Conservation (phyloP, 2,329 filamentous ascomycete species). For the Aspergillus eucalypticola region DNA sequence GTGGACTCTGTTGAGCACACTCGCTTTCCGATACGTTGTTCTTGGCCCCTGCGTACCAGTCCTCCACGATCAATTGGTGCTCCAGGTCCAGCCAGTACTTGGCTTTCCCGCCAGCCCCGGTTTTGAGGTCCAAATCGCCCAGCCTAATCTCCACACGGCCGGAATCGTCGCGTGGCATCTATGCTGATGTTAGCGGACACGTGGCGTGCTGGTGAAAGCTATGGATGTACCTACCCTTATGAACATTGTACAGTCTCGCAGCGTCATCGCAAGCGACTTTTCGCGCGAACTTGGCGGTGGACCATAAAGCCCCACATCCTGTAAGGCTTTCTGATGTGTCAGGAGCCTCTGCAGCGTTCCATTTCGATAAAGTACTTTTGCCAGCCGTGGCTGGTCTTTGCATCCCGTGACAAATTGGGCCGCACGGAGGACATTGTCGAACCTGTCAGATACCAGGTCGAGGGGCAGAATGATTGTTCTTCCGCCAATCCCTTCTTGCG, state of each 20-base stretch:
- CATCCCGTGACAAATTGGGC: conserved; percentile 40
- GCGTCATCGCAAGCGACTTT: conserved; percentile 73
- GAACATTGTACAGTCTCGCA: conserved; percentile 77
- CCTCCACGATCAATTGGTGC: conserved; percentile 61
- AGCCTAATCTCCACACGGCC: conserved; percentile 54
- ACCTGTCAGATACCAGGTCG: conserved; percentile 57
- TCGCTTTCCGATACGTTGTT: conserved; percentile 29
- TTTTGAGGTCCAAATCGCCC: conserved; percentile 78
- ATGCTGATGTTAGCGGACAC: background rate
- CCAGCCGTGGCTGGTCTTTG: conserved; percentile 40
- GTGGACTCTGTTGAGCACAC: conserved; percentile 33
- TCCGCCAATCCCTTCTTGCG: conserved; percentile 30
- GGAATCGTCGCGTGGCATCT: conserved; percentile 39
- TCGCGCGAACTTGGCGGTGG: conserved; percentile 41
- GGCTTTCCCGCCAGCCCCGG: conserved; percentile 62
- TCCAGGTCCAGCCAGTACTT: conserved; percentile 69
- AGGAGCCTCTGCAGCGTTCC: conserved; percentile 37
- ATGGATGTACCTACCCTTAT: conserved; percentile 53
- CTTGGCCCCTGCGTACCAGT: conserved; percentile 63
- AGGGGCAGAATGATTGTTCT: conserved; percentile 60
- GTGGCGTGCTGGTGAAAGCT: background rate
- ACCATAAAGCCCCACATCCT: conserved; percentile 38
- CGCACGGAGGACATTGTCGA: conserved; percentile 47
- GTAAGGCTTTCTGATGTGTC: conserved; percentile 35
- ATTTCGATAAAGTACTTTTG: conserved; percentile 37